These are phyloP conservation scores for Fraxinus sp. DNA, from an alignment of 305 asterid genomes.

Conservation along the genomic window DNA sequence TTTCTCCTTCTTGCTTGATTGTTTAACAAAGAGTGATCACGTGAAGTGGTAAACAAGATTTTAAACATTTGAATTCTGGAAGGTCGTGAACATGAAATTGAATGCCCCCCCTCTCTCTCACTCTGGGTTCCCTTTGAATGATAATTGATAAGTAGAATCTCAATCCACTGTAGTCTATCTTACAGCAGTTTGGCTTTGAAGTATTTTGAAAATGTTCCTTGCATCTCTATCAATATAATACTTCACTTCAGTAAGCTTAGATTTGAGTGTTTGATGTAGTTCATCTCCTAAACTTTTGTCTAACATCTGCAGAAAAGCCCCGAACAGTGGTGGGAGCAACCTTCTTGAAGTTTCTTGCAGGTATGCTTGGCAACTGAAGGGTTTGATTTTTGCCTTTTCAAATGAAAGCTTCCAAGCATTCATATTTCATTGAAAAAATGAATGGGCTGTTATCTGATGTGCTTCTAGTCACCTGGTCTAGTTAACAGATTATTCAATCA, in stretches of 20 bases:
- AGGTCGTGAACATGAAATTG: not conserved
- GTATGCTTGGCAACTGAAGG: slow-evolving; percentile 35
- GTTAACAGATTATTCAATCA: not conserved
- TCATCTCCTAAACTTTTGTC: slow-evolving; percentile 24
- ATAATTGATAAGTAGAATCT: not conserved
- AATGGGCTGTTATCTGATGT: not conserved
- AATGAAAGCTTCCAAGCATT: not conserved
- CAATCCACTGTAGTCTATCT: not conserved
- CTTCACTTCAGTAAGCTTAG: not conserved
- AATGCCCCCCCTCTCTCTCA: not conserved
- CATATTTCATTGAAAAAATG: not conserved
- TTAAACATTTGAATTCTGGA: not conserved
- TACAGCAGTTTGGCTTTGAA: not conserved
- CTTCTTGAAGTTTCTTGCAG: slow-evolving; percentile 89
- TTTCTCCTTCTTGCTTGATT: not conserved
- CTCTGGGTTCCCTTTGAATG: not conserved
- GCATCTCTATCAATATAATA: not conserved
- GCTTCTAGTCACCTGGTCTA: not conserved
- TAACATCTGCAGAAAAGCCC: slow-evolving; percentile 75
- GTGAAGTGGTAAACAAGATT: not conserved
- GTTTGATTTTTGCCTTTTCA: not conserved
- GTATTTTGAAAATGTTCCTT: not conserved
- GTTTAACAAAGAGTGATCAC: not conserved
- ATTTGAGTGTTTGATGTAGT: slow-evolving; percentile 11
- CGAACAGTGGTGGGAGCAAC: slow-evolving; percentile 83